Base-by-base conservation (phyloP, 2,329 filamentous ascomycete species). In the Ascochyta pisi region DNA sequence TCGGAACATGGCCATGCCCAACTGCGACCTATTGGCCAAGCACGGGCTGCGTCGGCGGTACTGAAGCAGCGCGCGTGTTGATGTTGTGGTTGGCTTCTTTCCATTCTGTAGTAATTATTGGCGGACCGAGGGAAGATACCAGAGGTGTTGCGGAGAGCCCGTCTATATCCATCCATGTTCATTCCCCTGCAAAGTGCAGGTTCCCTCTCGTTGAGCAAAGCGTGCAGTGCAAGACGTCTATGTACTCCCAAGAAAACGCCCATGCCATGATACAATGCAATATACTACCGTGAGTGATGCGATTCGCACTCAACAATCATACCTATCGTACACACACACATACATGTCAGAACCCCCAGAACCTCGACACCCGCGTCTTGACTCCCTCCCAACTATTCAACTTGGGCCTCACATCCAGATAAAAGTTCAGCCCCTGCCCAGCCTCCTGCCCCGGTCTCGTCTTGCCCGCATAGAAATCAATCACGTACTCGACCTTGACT, bases 391-490 rank as follows among this genome's bases (percentile, higher is more conserved):
- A 83, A 52, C 75, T 84, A 70, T 88, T 89, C 71, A 89, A 57
- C 76, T 88, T 89, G 6, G 86, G 86, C 64, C 86, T 77, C 5
- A 88, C 86, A 69, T 89, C 86, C 47, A 89, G 69, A 68, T 85
- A 88, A 64, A 89, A 89, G 63, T 82, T 88, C 63, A 88, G 68
- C 40, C 80, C 82, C 53, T 78, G 78, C 52, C 73, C 76, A 6
- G 47, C 15, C 26, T 54, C 63, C 68, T 60, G 74, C 54, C 71
- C 76, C 46, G 70, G 75, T 50, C 76, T 74, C 27, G 81, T 74
- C 65, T 82, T 86, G 0, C 95, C 95, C 5, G 92, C 87, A 73
- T 99, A 99, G 69, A 99, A 99, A 77, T 99, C 95, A 75, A 99
- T 99, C 35, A 99, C 89, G 74, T 99, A 99, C 68, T 98, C 95